Evolutionary conservation across 148 eudicot species (phyloP), one percentile per base, ranked within the genome.

Genomic region (Euryodendron excelsum): DNA sequence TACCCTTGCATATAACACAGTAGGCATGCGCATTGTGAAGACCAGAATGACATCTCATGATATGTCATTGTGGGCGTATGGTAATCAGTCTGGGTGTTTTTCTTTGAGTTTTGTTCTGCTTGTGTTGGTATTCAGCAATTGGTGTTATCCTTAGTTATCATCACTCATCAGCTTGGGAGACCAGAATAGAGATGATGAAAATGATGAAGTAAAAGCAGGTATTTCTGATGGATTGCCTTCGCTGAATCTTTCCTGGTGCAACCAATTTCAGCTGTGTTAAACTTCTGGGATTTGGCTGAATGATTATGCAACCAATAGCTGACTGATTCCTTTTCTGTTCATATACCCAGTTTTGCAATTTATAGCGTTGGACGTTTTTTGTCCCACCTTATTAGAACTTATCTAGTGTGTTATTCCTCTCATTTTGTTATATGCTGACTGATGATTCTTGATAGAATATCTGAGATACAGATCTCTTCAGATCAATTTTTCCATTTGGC

Each of bases 221-320:
- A 66, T 45, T 15, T 69, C 47, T 66, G 70, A 66, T 27, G 34
- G 21, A 13, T 66, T 36, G 70, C 45, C n/a, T 37, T 20, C 45
- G 25, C 70, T 66, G 15, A 45, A 66, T 66, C 10, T 66, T n/a
- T 66, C 70, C 70, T 66, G 70, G 70, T 36, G 70, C 70, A 66
- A 45, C 70, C 37, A 66, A 66, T 66, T 66, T 21, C 27, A 20
- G 70, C 37, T 36, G 70, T 66, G 70, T 27, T 36, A 45, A 66
- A 66, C 6, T 66, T 36, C 70, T 37, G 47, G 47, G 70, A 41
- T 36, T 66, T 36, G 45, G 70, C 70, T 66, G 27, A 21, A 44
- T 66, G 70, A 66, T 66, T 66, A 66, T 36, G 70, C 70, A 20
- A 37, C 45, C 47, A 66, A 66, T 44, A 34, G 70, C 70, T 66